Conservation (phyloP, 306 rosid species). For the Begonia masoniana region DNA sequence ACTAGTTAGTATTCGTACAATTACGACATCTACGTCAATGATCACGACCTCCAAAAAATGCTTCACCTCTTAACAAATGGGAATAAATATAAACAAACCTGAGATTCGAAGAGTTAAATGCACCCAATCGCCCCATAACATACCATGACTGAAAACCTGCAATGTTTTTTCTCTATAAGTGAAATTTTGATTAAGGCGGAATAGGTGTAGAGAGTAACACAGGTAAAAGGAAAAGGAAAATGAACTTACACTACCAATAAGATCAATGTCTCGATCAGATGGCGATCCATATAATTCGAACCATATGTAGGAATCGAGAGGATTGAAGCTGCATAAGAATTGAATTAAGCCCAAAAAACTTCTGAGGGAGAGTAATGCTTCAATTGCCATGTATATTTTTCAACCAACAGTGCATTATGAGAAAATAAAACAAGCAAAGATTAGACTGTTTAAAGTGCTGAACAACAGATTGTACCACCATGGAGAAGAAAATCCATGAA, state of each 20-base stretch:
- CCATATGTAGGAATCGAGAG: constrained; percentile 75
- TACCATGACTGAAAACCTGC: constrained; percentile 95
- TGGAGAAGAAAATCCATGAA: not conserved
- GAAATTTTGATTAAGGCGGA: not conserved
- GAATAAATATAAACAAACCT: constrained; percentile 24
- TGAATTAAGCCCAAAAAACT: constrained; percentile 26
- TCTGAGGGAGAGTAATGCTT: too few species aligned
- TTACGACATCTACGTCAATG: too few species aligned
- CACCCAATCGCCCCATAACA: constrained; percentile 91
- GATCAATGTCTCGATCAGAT: constrained; percentile 2
- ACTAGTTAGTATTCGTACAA: too few species aligned
- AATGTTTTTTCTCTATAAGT: constrained; percentile 5
- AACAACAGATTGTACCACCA: not conserved
- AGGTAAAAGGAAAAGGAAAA: not conserved
- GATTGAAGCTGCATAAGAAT: constrained; percentile 73
- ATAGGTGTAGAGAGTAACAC: too few species aligned
- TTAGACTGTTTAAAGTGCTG: too few species aligned
- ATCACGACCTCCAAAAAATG: too few species aligned
- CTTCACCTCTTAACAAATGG: too few species aligned
- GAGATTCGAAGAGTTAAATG: constrained; percentile 81
- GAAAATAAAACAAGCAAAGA: too few species aligned
- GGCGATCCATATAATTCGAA: constrained; percentile 79
- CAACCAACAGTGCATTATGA: too few species aligned
- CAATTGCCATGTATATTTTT: too few species aligned
- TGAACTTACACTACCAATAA: not conserved